Base-by-base conservation (phyloP, 2,329 filamentous ascomycete species). In the Harringtonia aguacate region DNA sequence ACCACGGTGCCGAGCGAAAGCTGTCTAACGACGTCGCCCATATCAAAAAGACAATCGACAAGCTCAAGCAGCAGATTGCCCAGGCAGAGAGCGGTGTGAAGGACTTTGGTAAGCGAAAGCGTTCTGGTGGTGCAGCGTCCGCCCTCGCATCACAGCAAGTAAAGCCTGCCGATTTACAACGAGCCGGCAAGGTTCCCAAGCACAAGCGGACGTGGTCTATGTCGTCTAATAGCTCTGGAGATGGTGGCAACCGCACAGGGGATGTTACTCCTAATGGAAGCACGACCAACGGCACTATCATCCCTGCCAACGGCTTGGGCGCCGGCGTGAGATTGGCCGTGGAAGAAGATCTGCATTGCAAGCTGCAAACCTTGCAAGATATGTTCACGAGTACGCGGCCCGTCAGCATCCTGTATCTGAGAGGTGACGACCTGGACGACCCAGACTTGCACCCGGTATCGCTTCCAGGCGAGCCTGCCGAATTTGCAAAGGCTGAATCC, bases 181-280 rank as follows among this genome's bases (percentile, higher is more conserved):
- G 86, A 45, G 80, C 84, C 3, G 84, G 84, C n/a, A 95, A 95
- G 61, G 77, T 85, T 1, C 76, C 79, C 21, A 95, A 95, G 62
- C 88, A 95, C 64, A 94, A 94, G 63, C 73, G 90, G 47, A 94
- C 88, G 0, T 95, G 89, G 88, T 95, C 90, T 10, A 86, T 94
- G 73, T 89, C 87, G 21, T 95, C 90, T 7, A 67, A 76, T 28
- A 80, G 79, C 56, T 84, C 80, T 4, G 72, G 70, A 14, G 70
- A 69, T 4, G 61, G 30, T 30, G 36, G 34, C 20, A 41, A 34
- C 13, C 34, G 34, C 6, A 46, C 39, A 24, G 34, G 36, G 5
- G 24, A 27, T 10, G 24, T 27, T 10, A 27, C 24, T 27, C 24
- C 24, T 7, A 27, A 27, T 27, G 24, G 24, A 27, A 35, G 39